These are phyloP conservation scores for Clitopilus passeckerianus DNA, from an alignment of 768 basidiomycete species.

Conservation along the genomic window DNA sequence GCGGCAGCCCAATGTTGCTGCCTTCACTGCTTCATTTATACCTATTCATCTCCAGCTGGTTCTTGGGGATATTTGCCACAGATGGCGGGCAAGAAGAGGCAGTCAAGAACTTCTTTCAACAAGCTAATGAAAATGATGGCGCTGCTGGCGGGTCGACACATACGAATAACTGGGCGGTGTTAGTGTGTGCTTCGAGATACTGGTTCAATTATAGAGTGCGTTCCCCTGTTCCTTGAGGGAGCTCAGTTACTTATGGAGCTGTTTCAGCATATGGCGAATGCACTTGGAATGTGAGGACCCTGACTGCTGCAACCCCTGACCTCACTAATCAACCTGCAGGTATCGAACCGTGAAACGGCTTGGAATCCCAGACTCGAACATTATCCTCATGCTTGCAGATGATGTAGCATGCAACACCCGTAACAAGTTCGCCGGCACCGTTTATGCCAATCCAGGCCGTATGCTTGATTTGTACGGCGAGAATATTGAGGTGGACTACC, in stretches of 20 bases:
- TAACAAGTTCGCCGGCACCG: slow-evolving; percentile 88
- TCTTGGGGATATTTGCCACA: slow-evolving; percentile 20
- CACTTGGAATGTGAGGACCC: slow-evolving; percentile 84
- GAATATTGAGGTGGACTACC: slow-evolving; percentile 96
- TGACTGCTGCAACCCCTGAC: not conserved
- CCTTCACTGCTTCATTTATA: slow-evolving; percentile 23
- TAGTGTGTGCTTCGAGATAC: slow-evolving; percentile 90
- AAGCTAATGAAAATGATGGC: slow-evolving; percentile 24
- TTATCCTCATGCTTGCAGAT: slow-evolving; percentile 98
- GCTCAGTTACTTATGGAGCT: not conserved
- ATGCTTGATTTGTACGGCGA: slow-evolving; percentile 91
- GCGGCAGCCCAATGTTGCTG: slow-evolving; percentile 20
- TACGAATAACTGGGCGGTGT: slow-evolving; percentile 98
- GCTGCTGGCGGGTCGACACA: slow-evolving; percentile 40
- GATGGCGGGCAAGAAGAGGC: slow-evolving; percentile 28
- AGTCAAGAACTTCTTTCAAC: slow-evolving; percentile 39
- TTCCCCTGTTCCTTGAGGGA: slow-evolving; percentile 7
- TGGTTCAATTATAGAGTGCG: slow-evolving; percentile 98
- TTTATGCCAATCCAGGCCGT: slow-evolving; percentile 84
- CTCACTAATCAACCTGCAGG: slow-evolving; percentile 35
- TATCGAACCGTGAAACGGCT: slow-evolving; percentile 97
- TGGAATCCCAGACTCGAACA: slow-evolving; percentile 97
- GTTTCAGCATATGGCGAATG: slow-evolving; percentile 95
- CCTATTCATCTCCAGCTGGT: slow-evolving; percentile 29
- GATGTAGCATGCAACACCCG: slow-evolving; percentile 92